These are phyloP conservation scores for Bolboschoenus planiculmis DNA, from an alignment of 176 grass and related monocot genomes.

Conservation along the genomic window DNA sequence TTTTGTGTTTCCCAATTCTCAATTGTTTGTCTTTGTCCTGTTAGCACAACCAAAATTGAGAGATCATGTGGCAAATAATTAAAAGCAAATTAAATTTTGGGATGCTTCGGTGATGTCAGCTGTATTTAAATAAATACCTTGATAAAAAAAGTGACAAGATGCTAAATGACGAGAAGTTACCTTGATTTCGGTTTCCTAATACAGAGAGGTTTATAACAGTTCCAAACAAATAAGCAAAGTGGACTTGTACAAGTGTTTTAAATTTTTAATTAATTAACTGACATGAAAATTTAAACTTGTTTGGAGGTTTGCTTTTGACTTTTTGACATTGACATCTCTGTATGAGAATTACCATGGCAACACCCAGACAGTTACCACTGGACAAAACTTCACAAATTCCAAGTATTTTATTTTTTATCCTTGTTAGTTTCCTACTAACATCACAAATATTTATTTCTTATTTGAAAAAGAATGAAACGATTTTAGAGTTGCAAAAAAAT, in stretches of 20 bases:
- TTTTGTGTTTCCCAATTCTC: neutral
- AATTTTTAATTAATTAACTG: no score
- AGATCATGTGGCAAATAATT: neutral
- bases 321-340: constrained; percentile 8
- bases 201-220: neutral
- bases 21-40: neutral
- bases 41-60: neutral
- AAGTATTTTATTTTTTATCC: neutral
- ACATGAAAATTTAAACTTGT: neutral
- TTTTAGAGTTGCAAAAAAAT: no score
- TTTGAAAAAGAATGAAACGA: no score
- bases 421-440: neutral
- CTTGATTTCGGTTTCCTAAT: constrained; percentile 17
- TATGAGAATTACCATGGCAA: constrained; percentile 2
- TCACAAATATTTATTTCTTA: no score
- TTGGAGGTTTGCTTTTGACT: constrained; percentile 20
- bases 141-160: constrained; percentile 16
- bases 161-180: constrained; percentile 19
- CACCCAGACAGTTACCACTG: neutral
- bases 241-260: neutral
- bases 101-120: constrained; percentile 17
- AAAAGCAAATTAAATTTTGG: neutral
- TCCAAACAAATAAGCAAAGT: constrained; percentile 3
- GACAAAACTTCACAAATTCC: constrained; percentile 28
- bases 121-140: neutral